Evolutionary conservation across 2,329 filamentous ascomycete species (phyloP).

Genomic region (Clonostachys rhizophaga): DNA sequence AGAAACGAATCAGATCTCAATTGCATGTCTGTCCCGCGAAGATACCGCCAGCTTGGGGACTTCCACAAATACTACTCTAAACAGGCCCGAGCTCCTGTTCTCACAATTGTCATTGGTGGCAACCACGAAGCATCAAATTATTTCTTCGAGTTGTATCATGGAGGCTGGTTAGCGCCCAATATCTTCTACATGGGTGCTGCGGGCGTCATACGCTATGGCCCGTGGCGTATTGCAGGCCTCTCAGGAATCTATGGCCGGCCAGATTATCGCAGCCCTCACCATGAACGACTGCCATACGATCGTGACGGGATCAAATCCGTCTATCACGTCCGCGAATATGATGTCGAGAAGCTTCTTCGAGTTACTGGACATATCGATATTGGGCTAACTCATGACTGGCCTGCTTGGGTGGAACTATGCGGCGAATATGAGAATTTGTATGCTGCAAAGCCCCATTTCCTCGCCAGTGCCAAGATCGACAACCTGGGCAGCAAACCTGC

Average conservation of each 20-base stretch:
- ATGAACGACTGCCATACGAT: slow-evolving; percentile 82
- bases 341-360: slow-evolving; percentile 84
- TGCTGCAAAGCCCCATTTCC: slow-evolving; percentile 68
- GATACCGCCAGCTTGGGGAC: slow-evolving; percentile 84
- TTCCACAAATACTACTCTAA: slow-evolving; percentile 95
- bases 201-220: slow-evolving; percentile 79
- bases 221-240: slow-evolving; percentile 81
- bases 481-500: slow-evolving; percentile 78
- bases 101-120: slow-evolving; percentile 88
- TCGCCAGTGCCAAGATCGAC: slow-evolving; percentile 69
- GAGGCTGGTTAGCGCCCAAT: slow-evolving; percentile 93
- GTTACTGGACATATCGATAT: slow-evolving; percentile 85
- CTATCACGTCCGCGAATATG: slow-evolving; percentile 86
- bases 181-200: slow-evolving; percentile 97
- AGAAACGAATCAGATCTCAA: slow-evolving; percentile 85
- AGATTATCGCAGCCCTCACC: slow-evolving; percentile 79
- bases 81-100: slow-evolving; percentile 68
- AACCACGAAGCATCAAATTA: slow-evolving; percentile 95
- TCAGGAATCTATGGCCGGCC: slow-evolving; percentile 94
- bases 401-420: slow-evolving; percentile 72
- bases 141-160: slow-evolving; percentile 89
- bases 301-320: slow-evolving; percentile 71
- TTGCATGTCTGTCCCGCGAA: slow-evolving; percentile 83
- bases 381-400: slow-evolving; percentile 95
- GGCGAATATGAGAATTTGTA: slow-evolving; percentile 70